Evolutionary conservation across 192 early-diverging fungal species (phyloP), one percentile per base, ranked within the genome.

Genomic region (Umbelopsis vinacea): DNA sequence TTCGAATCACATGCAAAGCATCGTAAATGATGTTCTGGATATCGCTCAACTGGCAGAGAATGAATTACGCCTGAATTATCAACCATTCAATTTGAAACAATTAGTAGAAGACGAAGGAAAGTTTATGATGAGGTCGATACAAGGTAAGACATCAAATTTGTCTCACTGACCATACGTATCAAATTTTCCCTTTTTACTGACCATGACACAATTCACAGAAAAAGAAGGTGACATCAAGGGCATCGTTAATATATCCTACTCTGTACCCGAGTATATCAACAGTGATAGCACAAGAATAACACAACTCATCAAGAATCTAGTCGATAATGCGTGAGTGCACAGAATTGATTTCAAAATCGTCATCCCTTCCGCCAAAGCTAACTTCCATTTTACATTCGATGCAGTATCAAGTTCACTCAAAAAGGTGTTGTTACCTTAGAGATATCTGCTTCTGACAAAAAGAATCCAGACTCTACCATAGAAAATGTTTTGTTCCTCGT

Each of bases 1-100:
- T 29, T 63, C 29, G 2, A 35, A 33, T 35, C 57, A 63, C 19
- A 63, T 63, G 57, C 57, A 63, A 37, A 63, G 33, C 33, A 63
- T 63, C 14, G 57, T 63, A 26, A 63, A 63, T 37, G 57, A 63
- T 37, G 57, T 63, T 63, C 15, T 63, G 17, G 57, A 63, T 35
- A 63, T 63, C 4, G 57, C 57, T 14, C 57, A 63, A 26, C 57
- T 63, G 10, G 38, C 57, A 7, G 29, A 63, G 6, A 11, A 63
- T 37, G 57, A 63, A 14, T 33, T 63, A 15, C 26, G 57, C 4
- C 33, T 63, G 15, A 29, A 35, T 26, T 63, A 37, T 12, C 26
- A 63, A 17, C 57, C 57, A 0, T 37, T 63, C 15, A 17, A 63
- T 19, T 17, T 63, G 23, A 29, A 29, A 37, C 15, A 63, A 12